Base-by-base conservation (phyloP, 306 rosid species). In the Begonia fuchsioides region DNA sequence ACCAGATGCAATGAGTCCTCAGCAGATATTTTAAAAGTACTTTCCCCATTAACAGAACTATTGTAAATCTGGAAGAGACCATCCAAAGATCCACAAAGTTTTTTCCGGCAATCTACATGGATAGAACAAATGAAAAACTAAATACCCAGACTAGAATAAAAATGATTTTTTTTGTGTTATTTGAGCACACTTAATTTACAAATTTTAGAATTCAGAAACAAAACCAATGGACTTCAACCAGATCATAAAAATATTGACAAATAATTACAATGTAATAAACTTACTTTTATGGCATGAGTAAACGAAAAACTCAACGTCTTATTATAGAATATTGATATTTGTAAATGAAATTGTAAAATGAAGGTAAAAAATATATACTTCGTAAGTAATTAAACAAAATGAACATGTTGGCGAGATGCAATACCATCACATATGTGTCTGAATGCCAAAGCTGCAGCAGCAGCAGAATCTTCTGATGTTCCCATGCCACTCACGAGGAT, bases 371-470 rank as follows among this genome's bases (percentile, higher is more conserved):
- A 1, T 26, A 26, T 4, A 26, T 2, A 26, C 35, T 26, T 26
- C 12, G 12, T 41, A n/a, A 6, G 45, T 45, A 45, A 13, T 3
- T 17, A 49, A 49, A 49, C 15, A 38, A 65, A 16, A 62, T 54
- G 47, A 20, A 55, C 48, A 58, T 58, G 59, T 55, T 32, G 14
- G 65, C 35, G 53, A 68, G 53, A 26, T 50, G 18, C 19, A 54
- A 52, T 77, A 92, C 99, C 99, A 61, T 86, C 93, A 72, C 96
- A 92, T 56, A 92, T 86, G 67, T 92, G 96, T 58, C 82, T 80
- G 64, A 92, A 86, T 11, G 94, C 99, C 70, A 92, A 51, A 51
- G 99, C 94, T 3, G 99, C 99, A 59, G 96, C 99, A 1, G 99
- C 96, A 43, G 99, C 99, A 52, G 81, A 82, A 53, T 86, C 96